Evolutionary conservation across 2,329 filamentous ascomycete genomes (phyloP), one percentile per base, ranked within the genome.

Genomic region (Epichloe sylvatica): DNA sequence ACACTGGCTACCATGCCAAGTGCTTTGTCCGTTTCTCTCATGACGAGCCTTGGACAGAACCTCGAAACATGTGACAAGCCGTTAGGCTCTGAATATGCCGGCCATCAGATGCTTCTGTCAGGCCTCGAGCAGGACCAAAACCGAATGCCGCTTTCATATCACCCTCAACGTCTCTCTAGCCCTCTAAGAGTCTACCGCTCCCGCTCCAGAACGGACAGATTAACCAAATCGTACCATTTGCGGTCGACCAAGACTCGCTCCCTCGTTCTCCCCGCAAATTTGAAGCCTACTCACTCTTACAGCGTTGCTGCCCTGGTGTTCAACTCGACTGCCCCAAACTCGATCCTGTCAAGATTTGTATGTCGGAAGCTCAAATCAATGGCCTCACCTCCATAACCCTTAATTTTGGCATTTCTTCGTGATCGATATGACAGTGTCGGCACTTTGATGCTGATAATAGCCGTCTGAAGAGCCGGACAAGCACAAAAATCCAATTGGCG

Each of bases 201-300:
- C 1, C 56, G 42, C 47, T 69, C 66, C 37, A 71, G 44, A 57
- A 71, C 71, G 0, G 58, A 62, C 43, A 66, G 59, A 4, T 59
- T 51, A 3, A 70, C 49, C 4, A 54, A 33, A 49, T 69, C 63
- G 42, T 59, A 57, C 65, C 64, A 76, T 34, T 62, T 57, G 1
- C 72, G 64, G 53, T 74, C 64, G 55, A 66, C 61, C 62, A 66
- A 74, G 6, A 70, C 51, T 1, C 59, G 57, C 57, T 76, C 67
- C 46, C 71, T 60, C 49, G 58, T 61, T 4, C 66, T 55, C 0
- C 71, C 70, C 53, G 76, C 72, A 2, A 60, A 53, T 41, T 62
- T 62, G 52, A 76, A 75, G 0, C 73, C 72, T 8, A 75, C 50
- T 39, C 62, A 61, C 55, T 67, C 58, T 53, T 75, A 75, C 56